Evolutionary conservation across 495 filamentous ascomycete species (phyloP).

Genomic region (Penicilliopsis zonata): DNA sequence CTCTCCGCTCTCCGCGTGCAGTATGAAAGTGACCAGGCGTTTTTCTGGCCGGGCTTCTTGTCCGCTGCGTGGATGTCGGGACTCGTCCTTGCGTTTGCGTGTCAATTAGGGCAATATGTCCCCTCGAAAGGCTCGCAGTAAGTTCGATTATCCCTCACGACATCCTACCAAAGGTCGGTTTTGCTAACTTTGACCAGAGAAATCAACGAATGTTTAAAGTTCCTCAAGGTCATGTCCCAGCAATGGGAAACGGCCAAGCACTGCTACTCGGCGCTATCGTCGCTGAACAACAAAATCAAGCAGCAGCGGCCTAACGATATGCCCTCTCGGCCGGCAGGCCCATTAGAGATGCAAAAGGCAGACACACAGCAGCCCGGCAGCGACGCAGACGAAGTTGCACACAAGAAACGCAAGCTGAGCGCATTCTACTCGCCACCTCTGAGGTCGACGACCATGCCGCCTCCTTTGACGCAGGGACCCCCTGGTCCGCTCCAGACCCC

Average conservation of each 20-base stretch:
- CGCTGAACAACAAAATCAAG: constrained; percentile 17
- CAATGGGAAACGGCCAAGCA: constrained; percentile 32
- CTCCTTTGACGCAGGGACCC: too few relatives aligned
- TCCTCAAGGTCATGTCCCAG: constrained; percentile 20
- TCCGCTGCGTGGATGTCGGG: constrained; percentile 32
- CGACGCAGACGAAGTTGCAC: too few relatives aligned
- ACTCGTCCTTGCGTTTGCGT: constrained; percentile 28
- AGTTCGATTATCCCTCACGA: constrained; percentile 4
- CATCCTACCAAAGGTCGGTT: background rate
- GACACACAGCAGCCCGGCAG: too few relatives aligned
- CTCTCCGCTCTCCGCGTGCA: constrained; percentile 20
- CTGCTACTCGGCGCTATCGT: constrained; percentile 19
- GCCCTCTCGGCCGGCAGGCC: too few relatives aligned
- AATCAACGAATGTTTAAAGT: constrained; percentile 18
- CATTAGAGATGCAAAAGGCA: too few relatives aligned
- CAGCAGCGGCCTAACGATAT: too few relatives aligned
- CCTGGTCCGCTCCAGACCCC: too few relatives aligned
- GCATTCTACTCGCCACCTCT: too few relatives aligned
- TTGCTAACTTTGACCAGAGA: constrained; percentile 14
- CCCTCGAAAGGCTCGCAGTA: constrained; percentile 22
- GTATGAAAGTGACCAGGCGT: constrained; percentile 14
- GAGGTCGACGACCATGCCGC: too few relatives aligned
- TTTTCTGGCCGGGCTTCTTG: constrained; percentile 30
- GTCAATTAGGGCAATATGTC: constrained; percentile 27
- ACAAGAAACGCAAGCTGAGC: too few relatives aligned